Percentiles rank a stretch among this genome's conserved stretches.
phyloP scores from a whole-genome alignment of 345 rosid species.

The Salix caprea region DNA sequence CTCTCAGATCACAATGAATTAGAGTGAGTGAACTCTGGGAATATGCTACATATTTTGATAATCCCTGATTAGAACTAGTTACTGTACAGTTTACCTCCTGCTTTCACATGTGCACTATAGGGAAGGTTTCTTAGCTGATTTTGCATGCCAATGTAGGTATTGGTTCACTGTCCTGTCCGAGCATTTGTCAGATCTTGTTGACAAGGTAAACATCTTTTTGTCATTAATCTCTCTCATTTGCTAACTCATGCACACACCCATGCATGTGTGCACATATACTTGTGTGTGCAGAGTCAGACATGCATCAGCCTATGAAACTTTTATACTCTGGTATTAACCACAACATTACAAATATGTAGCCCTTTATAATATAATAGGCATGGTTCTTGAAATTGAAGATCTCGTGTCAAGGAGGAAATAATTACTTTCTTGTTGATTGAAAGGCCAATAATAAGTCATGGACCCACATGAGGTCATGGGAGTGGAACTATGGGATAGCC shows the following conservation, averaged over 20 bases:
- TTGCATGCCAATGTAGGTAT: conserved; percentile 49
- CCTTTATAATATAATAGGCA: background rate
- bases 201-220: conserved; percentile 51
- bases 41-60: conserved; percentile 1
- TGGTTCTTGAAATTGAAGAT: background rate
- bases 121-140: conserved; percentile 10
- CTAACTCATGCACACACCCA: background rate
- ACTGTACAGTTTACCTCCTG: background rate
- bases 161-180: conserved; percentile 96
- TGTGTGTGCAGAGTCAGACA: background rate
- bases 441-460: background rate
- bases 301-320: background rate
- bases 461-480: background rate
- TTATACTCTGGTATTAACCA: background rate
- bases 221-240: background rate
- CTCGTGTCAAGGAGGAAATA: background rate
- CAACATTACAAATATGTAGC: background rate
- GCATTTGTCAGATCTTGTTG: conserved; percentile 92
- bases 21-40: conserved; percentile 63
- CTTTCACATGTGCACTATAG: background rate
- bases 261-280: background rate
- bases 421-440: background rate
- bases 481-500: background rate
- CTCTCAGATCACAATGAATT: conserved; percentile 74
- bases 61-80: background rate